Percentiles rank a stretch among this genome's conserved stretches.
These are phyloP conservation scores for Fusarium protoensiforme DNA, from an alignment of 2,329 filamentous ascomycete genomes.

Conservation along the genomic window DNA sequence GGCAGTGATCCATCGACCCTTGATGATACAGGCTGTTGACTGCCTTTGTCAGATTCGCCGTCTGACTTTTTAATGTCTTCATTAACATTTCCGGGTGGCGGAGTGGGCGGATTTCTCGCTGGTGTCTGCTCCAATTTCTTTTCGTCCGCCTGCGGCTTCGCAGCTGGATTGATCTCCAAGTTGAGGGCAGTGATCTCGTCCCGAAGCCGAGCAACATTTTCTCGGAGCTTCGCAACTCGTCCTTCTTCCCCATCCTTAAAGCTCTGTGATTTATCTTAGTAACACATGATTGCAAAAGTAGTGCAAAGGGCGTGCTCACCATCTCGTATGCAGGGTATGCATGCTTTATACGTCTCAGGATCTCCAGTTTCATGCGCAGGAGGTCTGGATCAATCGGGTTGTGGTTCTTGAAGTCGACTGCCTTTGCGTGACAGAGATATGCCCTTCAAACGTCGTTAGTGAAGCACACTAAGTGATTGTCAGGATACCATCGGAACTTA, in stretches of 20 bases:
- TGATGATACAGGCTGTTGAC: no score
- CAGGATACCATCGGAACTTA: background rate
- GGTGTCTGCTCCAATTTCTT: no score
- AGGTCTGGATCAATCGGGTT: background rate
- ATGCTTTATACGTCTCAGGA: background rate
- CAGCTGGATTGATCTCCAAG: no score
- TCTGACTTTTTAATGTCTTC: no score
- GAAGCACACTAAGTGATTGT: background rate
- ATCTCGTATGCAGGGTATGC: background rate
- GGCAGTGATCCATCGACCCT: no score
- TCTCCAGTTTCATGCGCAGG: background rate
- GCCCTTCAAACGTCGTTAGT: background rate
- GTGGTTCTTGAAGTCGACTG: background rate
- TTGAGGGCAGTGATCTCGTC: background rate
- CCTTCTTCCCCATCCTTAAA: background rate
- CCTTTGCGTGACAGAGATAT: background rate
- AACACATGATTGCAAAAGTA: background rate
- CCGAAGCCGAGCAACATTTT: background rate
- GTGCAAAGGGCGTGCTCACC: background rate
- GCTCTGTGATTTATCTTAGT: background rate
- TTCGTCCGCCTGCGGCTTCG: no score
- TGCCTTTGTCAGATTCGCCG: no score
- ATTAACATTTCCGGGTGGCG: no score
- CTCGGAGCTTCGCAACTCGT: background rate
- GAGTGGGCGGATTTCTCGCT: no score